Evolutionary conservation across 2,329 filamentous ascomycete genomes (phyloP).

Genomic region (Cercospora sojina): DNA sequence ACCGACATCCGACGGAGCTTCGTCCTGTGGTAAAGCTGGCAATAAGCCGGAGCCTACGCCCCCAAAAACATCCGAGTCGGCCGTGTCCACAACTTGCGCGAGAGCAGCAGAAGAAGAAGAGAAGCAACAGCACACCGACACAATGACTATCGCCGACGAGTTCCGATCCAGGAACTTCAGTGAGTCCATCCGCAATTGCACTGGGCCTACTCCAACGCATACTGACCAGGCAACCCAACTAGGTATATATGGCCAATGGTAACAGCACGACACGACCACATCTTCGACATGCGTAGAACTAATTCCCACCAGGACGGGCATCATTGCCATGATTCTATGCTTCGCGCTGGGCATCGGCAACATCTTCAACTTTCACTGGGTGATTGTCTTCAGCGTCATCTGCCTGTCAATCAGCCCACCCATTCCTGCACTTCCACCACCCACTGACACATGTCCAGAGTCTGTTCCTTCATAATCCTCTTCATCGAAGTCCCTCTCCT

Average conservation of each 20-base stretch:
- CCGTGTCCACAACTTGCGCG: neutral
- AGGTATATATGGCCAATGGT: conserved; percentile 72
- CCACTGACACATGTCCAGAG: conserved; percentile 34
- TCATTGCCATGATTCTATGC: conserved; percentile 63
- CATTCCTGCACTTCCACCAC: neutral
- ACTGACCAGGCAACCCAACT: conserved; percentile 14
- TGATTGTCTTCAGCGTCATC: conserved; percentile 61
- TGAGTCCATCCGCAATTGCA: conserved; percentile 41
- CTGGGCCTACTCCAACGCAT: neutral
- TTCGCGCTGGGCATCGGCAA: conserved; percentile 68
- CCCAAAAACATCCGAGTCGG: neutral
- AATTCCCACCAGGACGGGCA: conserved; percentile 49
- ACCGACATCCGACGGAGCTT: neutral
- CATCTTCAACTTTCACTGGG: conserved; percentile 60
- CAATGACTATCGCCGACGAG: conserved; percentile 62
- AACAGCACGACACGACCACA: conserved; percentile 21
- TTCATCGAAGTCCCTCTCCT: conserved; percentile 80
- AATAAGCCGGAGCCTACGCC: neutral
- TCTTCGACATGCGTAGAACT: neutral
- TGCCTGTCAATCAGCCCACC: conserved; percentile 45
- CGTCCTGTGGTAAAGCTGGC: neutral
- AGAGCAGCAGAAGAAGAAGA: neutral
- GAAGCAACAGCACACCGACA: conserved; percentile 10
- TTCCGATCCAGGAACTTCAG: conserved; percentile 66
- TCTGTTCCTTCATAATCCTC: conserved; percentile 51